Evolutionary conservation across 306 rosid species (phyloP).

Genomic region (Carpinus fangiana): DNA sequence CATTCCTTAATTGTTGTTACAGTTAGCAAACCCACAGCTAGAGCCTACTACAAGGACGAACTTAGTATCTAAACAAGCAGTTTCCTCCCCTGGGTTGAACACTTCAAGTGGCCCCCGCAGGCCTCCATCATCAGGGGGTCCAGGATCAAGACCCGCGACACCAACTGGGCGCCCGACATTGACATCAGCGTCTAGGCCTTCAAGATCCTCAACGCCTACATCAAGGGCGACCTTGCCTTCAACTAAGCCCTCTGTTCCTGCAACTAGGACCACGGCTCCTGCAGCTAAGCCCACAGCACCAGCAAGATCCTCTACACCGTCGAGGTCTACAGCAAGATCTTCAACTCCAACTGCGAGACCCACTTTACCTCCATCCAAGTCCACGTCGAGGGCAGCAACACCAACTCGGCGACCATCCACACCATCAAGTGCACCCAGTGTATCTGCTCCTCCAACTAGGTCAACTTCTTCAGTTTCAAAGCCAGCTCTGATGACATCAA

Average conservation of each 20-base stretch:
- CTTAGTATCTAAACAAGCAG: slow-evolving; percentile 59
- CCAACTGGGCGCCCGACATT: slow-evolving; percentile 78
- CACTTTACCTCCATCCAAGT: slow-evolving; percentile 71
- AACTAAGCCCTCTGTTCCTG: slow-evolving; percentile 44
- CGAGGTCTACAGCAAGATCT: slow-evolving; percentile 75
- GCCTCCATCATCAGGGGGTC: slow-evolving; percentile 89
- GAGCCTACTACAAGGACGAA: slow-evolving; percentile 62
- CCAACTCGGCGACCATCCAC: slow-evolving; percentile 83
- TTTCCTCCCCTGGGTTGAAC: slow-evolving; percentile 72
- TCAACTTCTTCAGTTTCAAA: slow-evolving; percentile 53
- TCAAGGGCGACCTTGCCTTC: slow-evolving; percentile 66
- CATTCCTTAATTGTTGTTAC: slow-evolving; percentile 41
- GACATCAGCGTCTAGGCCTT: slow-evolving; percentile 57
- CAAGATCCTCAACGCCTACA: slow-evolving; percentile 89
- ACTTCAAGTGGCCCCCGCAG: slow-evolving; percentile 71
- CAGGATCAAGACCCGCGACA: slow-evolving; percentile 85
- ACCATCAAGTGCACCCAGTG: slow-evolving; percentile 57
- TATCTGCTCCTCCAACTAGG: slow-evolving; percentile 53
- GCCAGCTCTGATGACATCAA: slow-evolving; percentile 50
- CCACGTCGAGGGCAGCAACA: slow-evolving; percentile 82
- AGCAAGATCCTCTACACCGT: slow-evolving; percentile 82
- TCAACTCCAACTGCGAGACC: slow-evolving; percentile 86
- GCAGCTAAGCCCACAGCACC: slow-evolving; percentile 48
- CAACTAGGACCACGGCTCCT: slow-evolving; percentile 41
- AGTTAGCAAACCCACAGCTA: slow-evolving; percentile 76